Conservation (phyloP, 2,329 filamentous ascomycete genomes). For the Saccharata proteae region DNA sequence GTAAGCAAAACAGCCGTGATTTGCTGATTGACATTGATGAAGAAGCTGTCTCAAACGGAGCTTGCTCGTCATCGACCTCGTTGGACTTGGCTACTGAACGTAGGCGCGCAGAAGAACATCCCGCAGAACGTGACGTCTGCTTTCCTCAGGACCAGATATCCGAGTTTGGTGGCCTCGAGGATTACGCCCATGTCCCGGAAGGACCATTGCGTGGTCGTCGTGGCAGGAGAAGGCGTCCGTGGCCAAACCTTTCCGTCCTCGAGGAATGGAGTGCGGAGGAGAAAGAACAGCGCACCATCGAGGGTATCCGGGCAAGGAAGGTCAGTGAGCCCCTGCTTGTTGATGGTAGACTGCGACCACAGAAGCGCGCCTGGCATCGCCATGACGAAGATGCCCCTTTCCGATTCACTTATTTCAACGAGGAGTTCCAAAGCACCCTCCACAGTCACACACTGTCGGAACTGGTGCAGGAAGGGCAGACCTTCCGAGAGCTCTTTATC, state of each 20-base stretch:
- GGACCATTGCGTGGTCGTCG: conserved; percentile 28
- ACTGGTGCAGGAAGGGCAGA: conserved; percentile 70
- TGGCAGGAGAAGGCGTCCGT: conserved; percentile 46
- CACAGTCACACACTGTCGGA: conserved; percentile 94
- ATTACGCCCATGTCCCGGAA: conserved; percentile 41
- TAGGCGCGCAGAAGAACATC: conserved; percentile 22
- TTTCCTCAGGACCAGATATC: conserved; percentile 73
- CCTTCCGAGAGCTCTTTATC: conserved; percentile 79
- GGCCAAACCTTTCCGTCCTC: conserved; percentile 74
- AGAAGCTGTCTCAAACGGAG: conserved; percentile 40
- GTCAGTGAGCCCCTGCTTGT: conserved; percentile 90
- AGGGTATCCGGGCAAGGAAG: conserved; percentile 74
- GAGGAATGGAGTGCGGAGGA: conserved; percentile 87
- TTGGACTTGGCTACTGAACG: conserved; percentile 11
- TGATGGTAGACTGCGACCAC: conserved; percentile 74
- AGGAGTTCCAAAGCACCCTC: conserved; percentile 89
- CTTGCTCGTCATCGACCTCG: conserved; percentile 12
- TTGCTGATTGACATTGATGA: conserved; percentile 39
- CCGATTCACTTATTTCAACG: conserved; percentile 97
- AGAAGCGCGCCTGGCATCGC: conserved; percentile 68
- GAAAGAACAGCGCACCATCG: conserved; percentile 68
- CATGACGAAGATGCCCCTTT: conserved; percentile 85
- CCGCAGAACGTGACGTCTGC: conserved; percentile 80
- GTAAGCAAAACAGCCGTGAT: conserved; percentile 23
- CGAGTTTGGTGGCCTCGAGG: conserved; percentile 71